These are phyloP conservation scores for Hypoxylon lienhwacheense DNA, from an alignment of 495 filamentous ascomycete genomes.

Conservation along the genomic window DNA sequence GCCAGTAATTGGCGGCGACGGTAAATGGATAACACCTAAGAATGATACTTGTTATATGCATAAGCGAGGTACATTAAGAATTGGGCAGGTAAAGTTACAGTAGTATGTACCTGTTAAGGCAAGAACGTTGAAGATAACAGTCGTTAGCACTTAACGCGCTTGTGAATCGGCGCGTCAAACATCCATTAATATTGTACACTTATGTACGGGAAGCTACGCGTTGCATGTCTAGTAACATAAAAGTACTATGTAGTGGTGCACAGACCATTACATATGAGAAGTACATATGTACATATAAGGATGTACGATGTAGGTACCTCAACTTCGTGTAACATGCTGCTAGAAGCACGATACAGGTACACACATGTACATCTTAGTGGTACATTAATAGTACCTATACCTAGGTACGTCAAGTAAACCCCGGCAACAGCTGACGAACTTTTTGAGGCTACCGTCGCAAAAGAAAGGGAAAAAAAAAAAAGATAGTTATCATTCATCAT, in stretches of 20 bases:
- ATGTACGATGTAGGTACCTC: too few species aligned
- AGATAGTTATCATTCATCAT: slow-evolving; percentile 5
- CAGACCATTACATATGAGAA: slow-evolving; percentile 8
- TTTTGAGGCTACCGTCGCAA: slow-evolving; percentile 37
- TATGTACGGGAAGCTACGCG: slow-evolving; percentile 18
- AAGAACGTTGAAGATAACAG: neutral
- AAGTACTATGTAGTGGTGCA: neutral
- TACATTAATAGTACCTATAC: too few species aligned
- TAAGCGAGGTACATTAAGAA: too few species aligned
- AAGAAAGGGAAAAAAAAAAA: too few species aligned
- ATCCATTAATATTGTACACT: slow-evolving; percentile 4
- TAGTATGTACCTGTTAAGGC: too few species aligned
- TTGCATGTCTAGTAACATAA: slow-evolving; percentile 2
- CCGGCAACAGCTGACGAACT: too few species aligned
- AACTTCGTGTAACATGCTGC: too few species aligned
- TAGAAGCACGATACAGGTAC: too few species aligned
- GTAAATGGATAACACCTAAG: neutral
- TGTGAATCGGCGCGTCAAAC: slow-evolving; percentile 12
- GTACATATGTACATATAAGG: neutral
- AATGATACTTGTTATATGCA: too few species aligned
- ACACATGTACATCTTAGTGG: too few species aligned
- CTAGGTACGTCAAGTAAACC: too few species aligned
- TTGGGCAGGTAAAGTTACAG: too few species aligned
- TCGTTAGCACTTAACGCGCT: slow-evolving; percentile 24
- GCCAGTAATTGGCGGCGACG: neutral